These are phyloP conservation scores for Ruellia speciosa DNA, from an alignment of 305 asterid genomes.

Conservation along the genomic window DNA sequence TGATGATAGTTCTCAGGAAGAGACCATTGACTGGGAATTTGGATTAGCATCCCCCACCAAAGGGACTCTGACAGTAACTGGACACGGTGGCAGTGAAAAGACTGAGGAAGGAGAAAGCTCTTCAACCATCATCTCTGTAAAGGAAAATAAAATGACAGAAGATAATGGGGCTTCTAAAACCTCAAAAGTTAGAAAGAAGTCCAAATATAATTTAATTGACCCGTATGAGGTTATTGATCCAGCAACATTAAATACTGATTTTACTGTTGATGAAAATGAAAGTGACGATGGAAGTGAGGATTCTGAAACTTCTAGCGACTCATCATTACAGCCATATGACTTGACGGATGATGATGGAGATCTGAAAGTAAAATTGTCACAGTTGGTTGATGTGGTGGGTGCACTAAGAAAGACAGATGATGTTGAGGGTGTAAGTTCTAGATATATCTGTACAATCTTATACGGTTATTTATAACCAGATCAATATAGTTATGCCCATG, in stretches of 20 bases:
- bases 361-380: conserved; percentile 61
- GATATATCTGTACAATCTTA: conserved; percentile 14
- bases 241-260: conserved; percentile 40
- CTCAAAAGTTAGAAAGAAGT: conserved; percentile 28
- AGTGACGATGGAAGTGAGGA: conserved; percentile 59
- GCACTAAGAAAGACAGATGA: conserved; percentile 90
- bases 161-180: conserved; percentile 25
- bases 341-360: conserved; percentile 78
- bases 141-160: conserved; percentile 29
- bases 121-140: conserved; percentile 23
- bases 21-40: conserved; percentile 78
- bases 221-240: conserved; percentile 92
- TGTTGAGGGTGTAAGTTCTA: conserved; percentile 75
- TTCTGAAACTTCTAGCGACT: conserved; percentile 54
- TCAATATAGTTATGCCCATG: conserved; percentile 4
- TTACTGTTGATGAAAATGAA: conserved; percentile 40
- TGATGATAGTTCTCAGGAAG: conserved; percentile 65
- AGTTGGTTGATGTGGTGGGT: conserved; percentile 85
- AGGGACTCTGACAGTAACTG: conserved; percentile 22
- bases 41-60: conserved; percentile 40
- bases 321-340: conserved; percentile 79
- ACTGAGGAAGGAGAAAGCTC: conserved; percentile 27
- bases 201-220: conserved; percentile 42
- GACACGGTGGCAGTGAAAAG: conserved; percentile 27
- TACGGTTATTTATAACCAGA: conserved; percentile 12